phyloP scores from a whole-genome alignment of 1,284 basidiomycete genomes.

The Irpex rosettiformis region DNA sequence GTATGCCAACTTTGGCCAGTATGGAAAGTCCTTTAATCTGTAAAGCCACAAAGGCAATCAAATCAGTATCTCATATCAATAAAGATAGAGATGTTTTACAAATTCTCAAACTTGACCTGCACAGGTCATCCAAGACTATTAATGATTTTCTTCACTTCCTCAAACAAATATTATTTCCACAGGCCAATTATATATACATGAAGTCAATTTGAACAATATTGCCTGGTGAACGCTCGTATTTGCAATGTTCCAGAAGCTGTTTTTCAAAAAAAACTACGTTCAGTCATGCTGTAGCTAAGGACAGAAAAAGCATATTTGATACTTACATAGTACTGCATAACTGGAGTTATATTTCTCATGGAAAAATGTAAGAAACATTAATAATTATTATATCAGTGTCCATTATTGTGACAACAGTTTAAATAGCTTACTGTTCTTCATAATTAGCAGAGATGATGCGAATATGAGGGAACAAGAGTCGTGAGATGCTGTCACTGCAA shows the following conservation, averaged over 20 bases:
- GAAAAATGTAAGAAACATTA: no score
- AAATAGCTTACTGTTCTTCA: constrained; percentile 35
- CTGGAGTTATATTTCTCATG: no score
- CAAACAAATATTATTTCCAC: constrained; percentile 11
- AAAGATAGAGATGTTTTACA: no score
- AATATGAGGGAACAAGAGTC: constrained; percentile 25
- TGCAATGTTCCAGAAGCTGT: constrained; percentile 14
- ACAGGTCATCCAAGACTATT: no score
- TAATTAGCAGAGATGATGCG: constrained; percentile 34
- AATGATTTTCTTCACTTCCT: neutral
- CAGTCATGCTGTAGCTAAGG: neutral
- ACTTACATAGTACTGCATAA: constrained; percentile 1
- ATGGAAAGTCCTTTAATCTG: no score
- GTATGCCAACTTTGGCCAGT: no score
- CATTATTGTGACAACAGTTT: neutral
- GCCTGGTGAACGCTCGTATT: constrained; percentile 7
- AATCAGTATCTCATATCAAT: no score
- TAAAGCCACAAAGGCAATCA: no score
- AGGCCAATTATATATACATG: constrained; percentile 12
- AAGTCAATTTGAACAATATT: constrained; percentile 11
- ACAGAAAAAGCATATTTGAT: neutral
- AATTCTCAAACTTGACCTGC: no score
- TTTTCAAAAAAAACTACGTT: constrained; percentile 6
- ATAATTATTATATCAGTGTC: neutral
- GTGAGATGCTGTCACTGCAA: constrained; percentile 20